A percentile compares a stretch with the other conserved stretches of the same genome.
phyloP scores from a whole-genome alignment of 2,329 filamentous ascomycete genomes.

The Pseudogymnoascus sp. region DNA sequence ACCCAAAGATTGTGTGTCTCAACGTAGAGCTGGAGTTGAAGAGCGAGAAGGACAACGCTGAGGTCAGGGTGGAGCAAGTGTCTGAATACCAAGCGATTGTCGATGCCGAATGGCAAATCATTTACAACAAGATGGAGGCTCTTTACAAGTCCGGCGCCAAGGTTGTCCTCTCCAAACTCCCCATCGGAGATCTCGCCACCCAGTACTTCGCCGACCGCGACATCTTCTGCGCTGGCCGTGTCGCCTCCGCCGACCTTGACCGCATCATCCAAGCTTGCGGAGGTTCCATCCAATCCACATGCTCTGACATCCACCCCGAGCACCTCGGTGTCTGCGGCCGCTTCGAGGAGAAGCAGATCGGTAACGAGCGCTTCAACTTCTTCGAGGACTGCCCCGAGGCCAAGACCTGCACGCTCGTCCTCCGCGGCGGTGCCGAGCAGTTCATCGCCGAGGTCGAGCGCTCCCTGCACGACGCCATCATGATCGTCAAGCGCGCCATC shows the following conservation, averaged over 20 bases:
- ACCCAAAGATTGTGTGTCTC: constrained; percentile 93
- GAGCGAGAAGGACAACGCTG: constrained; percentile 98
- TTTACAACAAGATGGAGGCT: constrained; percentile 98
- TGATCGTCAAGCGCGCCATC: constrained; percentile 98
- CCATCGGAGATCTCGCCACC: constrained; percentile 93
- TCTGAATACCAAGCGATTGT: constrained; percentile 99
- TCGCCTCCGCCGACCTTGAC: constrained; percentile 86
- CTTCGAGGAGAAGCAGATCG: constrained; percentile 96
- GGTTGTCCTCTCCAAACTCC: constrained; percentile 93
- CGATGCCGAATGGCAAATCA: constrained; percentile 99
- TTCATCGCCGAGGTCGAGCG: constrained; percentile 99
- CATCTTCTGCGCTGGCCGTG: constrained; percentile 95
- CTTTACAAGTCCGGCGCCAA: constrained; percentile 90
- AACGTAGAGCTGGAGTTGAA: constrained; percentile 98
- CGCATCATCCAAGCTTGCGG: constrained; percentile 92
- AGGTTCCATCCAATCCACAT: constrained; percentile 87
- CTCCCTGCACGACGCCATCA: constrained; percentile 96
- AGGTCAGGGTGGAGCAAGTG: constrained; percentile 95
- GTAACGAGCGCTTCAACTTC: constrained; percentile 96
- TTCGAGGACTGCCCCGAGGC: constrained; percentile 93
- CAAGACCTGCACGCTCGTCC: constrained; percentile 92
- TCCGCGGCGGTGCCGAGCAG: constrained; percentile 94
- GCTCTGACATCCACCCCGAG: constrained; percentile 83
- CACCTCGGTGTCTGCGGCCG: constrained; percentile 84
- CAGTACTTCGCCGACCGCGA: constrained; percentile 98